Evolutionary conservation across 2,329 filamentous ascomycete species (phyloP), one percentile per base, ranked within the genome.

Genomic region (Elsinoe batatas): DNA sequence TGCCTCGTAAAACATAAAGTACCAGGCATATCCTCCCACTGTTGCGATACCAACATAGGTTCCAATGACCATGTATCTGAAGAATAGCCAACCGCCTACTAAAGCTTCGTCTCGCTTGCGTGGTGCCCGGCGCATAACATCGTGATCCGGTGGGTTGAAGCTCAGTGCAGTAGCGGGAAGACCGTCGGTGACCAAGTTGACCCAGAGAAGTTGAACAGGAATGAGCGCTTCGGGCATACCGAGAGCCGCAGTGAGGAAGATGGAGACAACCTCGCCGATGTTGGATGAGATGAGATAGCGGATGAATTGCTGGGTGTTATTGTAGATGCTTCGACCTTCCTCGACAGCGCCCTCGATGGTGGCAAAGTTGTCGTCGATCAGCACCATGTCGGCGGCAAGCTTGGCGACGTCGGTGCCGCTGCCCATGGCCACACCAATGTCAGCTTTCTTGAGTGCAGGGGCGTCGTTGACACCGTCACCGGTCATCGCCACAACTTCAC

Each of bases 221-320:
- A 98, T 91, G 57, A 98, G 78, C 62, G 93, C 93, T 74, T 98
- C 94, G 17, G 93, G 93, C 89, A 98, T 95, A 62, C 94, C 94
- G 58, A 94, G 78, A 12, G 93, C 93, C 22, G 93, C 93, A 11
- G 93, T 98, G 64, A 98, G 74, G 80, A 98, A 98, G 72, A 98
- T 98, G 8, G 93, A 97, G 35, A 98, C 93, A 35, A 98, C 93
- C 71, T 98, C 93, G 65, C 93, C 94, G 62, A 98, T 98, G 76
- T 98, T 98, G 61, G 91, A 97, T 7, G 91, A 97, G 70, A 98
- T 98, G 59, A 98, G 81, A 71, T 98, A 98, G 50, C 94, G 88
- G 73, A 98, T 98, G 73, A 98, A 98, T 71, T 98, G 93, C 70
- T 98, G 93, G 5, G 93, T 98, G 79, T 98, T 98, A 84, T 93